A percentile compares a stretch with the other conserved stretches of the same genome.
Evolutionary conservation across 495 filamentous ascomycete species (phyloP).

Genomic region (Aspergillus bertholletiae): DNA sequence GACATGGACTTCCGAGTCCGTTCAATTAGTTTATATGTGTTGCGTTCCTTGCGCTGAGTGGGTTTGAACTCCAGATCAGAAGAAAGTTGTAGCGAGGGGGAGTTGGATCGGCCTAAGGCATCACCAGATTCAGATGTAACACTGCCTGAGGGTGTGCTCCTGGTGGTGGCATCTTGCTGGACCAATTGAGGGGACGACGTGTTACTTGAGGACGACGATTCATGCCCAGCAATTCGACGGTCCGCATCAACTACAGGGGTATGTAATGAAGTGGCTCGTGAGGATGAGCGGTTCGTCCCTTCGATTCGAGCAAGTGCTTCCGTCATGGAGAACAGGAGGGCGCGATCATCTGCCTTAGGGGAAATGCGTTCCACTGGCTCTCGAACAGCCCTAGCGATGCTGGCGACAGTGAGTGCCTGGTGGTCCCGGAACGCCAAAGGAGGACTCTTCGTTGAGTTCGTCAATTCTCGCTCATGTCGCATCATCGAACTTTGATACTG

Average conservation of each 20-base stretch:
- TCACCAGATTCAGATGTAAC: neutral
- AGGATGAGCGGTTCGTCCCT: constrained; percentile 26
- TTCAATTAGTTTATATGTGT: constrained; percentile 52
- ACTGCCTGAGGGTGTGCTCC: neutral
- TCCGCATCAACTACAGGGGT: neutral
- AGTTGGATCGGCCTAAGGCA: neutral
- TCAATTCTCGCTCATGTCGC: constrained; percentile 13
- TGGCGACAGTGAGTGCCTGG: constrained; percentile 38
- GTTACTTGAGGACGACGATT: neutral
- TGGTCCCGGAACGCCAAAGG: constrained; percentile 33
- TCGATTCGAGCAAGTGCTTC: constrained; percentile 53
- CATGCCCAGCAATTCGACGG: neutral
- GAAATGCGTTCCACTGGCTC: constrained; percentile 33
- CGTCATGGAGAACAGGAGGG: constrained; percentile 53
- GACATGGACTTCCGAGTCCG: constrained; percentile 85
- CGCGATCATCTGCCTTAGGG: constrained; percentile 44
- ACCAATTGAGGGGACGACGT: neutral
- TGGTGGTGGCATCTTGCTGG: neutral
- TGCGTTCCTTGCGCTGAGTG: constrained; percentile 5
- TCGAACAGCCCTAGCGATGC: constrained; percentile 37
- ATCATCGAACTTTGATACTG: constrained; percentile 50
- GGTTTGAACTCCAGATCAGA: constrained; percentile 28
- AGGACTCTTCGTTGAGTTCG: constrained; percentile 15
- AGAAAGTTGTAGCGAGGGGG: constrained; percentile 14
- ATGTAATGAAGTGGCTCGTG: neutral